Evolutionary conservation across 306 rosid genomes (phyloP), one percentile per base, ranked within the genome.

Genomic region (Adenanthera pavonina): DNA sequence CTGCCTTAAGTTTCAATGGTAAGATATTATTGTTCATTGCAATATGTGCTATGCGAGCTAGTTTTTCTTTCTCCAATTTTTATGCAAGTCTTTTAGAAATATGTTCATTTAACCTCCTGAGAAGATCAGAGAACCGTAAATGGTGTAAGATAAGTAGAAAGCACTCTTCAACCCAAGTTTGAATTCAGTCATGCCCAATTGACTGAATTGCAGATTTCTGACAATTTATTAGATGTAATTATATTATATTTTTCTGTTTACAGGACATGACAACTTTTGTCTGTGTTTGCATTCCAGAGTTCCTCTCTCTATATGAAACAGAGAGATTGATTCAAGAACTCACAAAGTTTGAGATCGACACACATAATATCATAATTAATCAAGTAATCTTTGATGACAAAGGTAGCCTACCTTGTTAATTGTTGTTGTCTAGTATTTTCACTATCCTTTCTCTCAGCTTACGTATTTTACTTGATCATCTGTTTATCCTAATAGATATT

Each of bases 241-340:
- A 36, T 19, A 19, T 69, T 46, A 15, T 57, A 47, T 82, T 69
- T 72, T 74, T 49, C 52, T 75, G 51, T 86, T 86, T 64, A 80
- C 93, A 91, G 95, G 95, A 91, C 81, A 41, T 89, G 91, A 91
- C 95, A 59, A 91, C 95, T 16, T 91, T 91, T 36, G 71, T 91
- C 66, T 91, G 95, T 82, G 95, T 91, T 73, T 91, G 95, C 89
- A 91, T 91, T 82, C 95, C 95, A 1, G 95, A 91, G 86, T 91
- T 91, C 82, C 91, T 91, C 40, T 89, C 95, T 47, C 90, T 91
- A 41, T 91, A 89, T 71, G 95, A 91, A 86, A 91, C 95, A 7
- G 93, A 91, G 93, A 89, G 95, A 88, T 77, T 91, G 62, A 93
- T 91, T 53, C 93, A 91, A 83, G 93, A 91, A 80, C 91, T 91